Conservation (phyloP, 495 filamentous ascomycete genomes). For the Aspergillus leporis region DNA sequence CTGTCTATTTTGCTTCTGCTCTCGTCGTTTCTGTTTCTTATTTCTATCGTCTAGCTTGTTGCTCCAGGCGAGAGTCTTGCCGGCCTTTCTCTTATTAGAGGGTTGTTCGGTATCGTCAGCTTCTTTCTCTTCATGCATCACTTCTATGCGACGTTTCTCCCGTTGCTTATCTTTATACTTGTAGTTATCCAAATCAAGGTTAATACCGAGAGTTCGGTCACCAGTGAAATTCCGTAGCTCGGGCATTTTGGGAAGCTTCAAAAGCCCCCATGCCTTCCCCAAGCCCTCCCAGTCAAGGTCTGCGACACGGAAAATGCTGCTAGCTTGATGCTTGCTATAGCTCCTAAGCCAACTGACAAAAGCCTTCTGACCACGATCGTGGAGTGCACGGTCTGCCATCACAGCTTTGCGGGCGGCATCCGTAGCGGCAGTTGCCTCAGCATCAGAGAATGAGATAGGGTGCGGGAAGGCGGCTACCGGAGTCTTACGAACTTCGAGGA, state of each 20-base stretch:
- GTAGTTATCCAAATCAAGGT: slow-evolving; percentile 59
- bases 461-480: slow-evolving; percentile 66
- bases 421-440: slow-evolving; percentile 54
- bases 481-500: slow-evolving; percentile 86
- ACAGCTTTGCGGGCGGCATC: slow-evolving; percentile 61
- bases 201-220: slow-evolving; percentile 62
- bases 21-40: slow-evolving; percentile 62
- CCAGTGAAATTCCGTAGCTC: slow-evolving; percentile 72
- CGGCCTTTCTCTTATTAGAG: slow-evolving; percentile 40
- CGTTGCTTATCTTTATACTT: slow-evolving; percentile 76
- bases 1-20: slow-evolving; percentile 70
- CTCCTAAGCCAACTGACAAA: slow-evolving; percentile 92
- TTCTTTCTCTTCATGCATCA: slow-evolving; percentile 46
- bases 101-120: slow-evolving; percentile 27
- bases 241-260: slow-evolving; percentile 92
- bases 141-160: slow-evolving; percentile 67
- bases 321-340: slow-evolving; percentile 88
- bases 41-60: slow-evolving; percentile 72
- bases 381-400: slow-evolving; percentile 71
- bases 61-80: slow-evolving; percentile 75
- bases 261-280: slow-evolving; percentile 77
- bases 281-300: slow-evolving; percentile 84
- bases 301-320: slow-evolving; percentile 81
- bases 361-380: slow-evolving; percentile 84
- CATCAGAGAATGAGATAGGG: slow-evolving; percentile 52